phyloP scores from a whole-genome alignment of 345 rosid genomes.

The Eucalyptus fibrosa region DNA sequence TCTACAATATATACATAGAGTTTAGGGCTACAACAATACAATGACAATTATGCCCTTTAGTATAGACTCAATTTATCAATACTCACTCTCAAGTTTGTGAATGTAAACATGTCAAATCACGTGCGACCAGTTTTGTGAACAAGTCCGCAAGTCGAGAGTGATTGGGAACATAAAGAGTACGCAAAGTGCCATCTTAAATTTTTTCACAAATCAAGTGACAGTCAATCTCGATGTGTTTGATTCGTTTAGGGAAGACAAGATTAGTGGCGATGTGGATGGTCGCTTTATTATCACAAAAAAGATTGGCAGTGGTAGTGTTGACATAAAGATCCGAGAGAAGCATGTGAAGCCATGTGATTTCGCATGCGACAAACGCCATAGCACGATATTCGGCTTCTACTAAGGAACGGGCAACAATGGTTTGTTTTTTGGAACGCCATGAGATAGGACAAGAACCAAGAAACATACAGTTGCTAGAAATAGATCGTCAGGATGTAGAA shows the following conservation, averaged over 20 bases:
- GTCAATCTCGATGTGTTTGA: background rate
- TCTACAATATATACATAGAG: no score
- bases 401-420: background rate
- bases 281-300: background rate
- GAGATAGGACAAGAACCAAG: background rate
- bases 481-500: background rate
- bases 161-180: no score
- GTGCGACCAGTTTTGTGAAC: no score
- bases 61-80: no score
- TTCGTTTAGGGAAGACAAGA: background rate
- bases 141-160: no score
- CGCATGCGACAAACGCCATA: background rate
- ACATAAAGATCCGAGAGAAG: background rate
- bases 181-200: no score
- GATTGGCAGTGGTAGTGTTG: no score
- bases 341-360: background rate
- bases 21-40: no score
- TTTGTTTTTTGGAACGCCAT: background rate
- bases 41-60: no score
- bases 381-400: background rate
- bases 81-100: no score
- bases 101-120: no score
- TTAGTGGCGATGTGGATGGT: background rate
- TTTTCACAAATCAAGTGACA: no score
- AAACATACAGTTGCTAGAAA: background rate